phyloP scores from a whole-genome alignment of 2,329 filamentous ascomycete species.

The Cladosporium halotolerans region DNA sequence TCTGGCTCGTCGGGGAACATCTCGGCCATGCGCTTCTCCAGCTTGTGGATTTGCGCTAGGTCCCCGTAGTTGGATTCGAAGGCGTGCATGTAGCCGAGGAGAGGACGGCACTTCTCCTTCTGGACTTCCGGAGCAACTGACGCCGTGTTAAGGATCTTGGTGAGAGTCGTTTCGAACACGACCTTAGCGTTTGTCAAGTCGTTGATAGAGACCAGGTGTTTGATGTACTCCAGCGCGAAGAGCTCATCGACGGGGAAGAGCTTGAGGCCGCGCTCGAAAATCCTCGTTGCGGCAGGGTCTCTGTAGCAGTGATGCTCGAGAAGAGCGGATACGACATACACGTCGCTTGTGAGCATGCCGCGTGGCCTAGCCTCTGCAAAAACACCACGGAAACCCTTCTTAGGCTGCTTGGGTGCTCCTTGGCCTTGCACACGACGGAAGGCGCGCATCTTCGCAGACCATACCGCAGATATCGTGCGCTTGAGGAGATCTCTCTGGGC shows the following conservation, averaged over 20 bases:
- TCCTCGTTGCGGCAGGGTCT: slow-evolving; percentile 84
- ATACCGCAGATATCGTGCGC: slow-evolving; percentile 81
- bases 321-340: slow-evolving; percentile 87
- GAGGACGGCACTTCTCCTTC: slow-evolving; percentile 63
- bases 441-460: slow-evolving; percentile 89
- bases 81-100: slow-evolving; percentile 89
- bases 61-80: slow-evolving; percentile 95
- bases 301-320: slow-evolving; percentile 97
- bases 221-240: slow-evolving; percentile 93
- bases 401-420: slow-evolving; percentile 49
- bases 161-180: slow-evolving; percentile 91
- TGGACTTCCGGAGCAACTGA: slow-evolving; percentile 51
- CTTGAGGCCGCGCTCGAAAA: slow-evolving; percentile 89
- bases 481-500: slow-evolving; percentile 71
- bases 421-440: slow-evolving; percentile 91
- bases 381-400: slow-evolving; percentile 72
- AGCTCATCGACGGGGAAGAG: slow-evolving; percentile 89
- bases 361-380: slow-evolving; percentile 83
- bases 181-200: slow-evolving; percentile 87
- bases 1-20: slow-evolving; percentile 85
- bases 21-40: slow-evolving; percentile 88
- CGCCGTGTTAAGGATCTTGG: slow-evolving; percentile 58
- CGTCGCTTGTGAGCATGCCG: slow-evolving; percentile 85
- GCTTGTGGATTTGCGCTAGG: slow-evolving; percentile 77
- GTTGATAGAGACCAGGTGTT: slow-evolving; percentile 85